These are phyloP conservation scores for Saturnispora sekii DNA, from an alignment of 805 yeast genomes.

Conservation along the genomic window DNA sequence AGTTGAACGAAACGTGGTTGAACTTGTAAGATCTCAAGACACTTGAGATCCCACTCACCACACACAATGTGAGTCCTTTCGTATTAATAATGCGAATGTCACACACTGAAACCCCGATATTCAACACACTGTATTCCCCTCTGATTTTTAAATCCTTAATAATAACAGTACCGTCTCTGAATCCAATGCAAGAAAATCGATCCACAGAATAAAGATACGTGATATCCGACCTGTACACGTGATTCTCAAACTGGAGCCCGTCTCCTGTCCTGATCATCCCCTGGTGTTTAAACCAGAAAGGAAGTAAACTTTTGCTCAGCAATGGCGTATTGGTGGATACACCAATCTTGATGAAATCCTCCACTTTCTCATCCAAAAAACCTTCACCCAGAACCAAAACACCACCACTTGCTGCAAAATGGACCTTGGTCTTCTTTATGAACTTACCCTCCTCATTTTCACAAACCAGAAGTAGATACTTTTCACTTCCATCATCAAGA, in stretches of 20 bases:
- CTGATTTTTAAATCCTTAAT: not conserved
- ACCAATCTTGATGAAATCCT: not conserved
- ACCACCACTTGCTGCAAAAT: too few relatives aligned
- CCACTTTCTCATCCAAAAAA: not conserved
- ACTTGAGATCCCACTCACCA: slow-evolving; percentile 7
- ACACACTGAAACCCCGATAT: slow-evolving; percentile 5
- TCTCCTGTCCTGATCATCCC: not conserved
- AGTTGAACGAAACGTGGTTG: not conserved
- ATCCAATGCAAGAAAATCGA: slow-evolving; percentile 2
- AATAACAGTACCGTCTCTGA: slow-evolving; percentile 9
- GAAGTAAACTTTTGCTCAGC: not conserved
- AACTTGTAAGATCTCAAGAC: slow-evolving; percentile 4
- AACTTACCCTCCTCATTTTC: too few relatives aligned
- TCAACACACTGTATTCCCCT: not conserved
- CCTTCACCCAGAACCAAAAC: not conserved
- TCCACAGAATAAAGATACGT: not conserved
- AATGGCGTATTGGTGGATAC: not conserved
- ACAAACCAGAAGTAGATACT: too few relatives aligned
- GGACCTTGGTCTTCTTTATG: too few relatives aligned
- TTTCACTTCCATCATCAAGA: too few relatives aligned
- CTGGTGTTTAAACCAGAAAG: not conserved
- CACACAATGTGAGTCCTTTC: not conserved
- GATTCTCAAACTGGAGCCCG: not conserved
- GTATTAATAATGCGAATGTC: not conserved
- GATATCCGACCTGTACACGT: slow-evolving; percentile 1